These are phyloP conservation scores for Corynespora cassiicola DNA, from an alignment of 2,329 filamentous ascomycete species.

Conservation along the genomic window DNA sequence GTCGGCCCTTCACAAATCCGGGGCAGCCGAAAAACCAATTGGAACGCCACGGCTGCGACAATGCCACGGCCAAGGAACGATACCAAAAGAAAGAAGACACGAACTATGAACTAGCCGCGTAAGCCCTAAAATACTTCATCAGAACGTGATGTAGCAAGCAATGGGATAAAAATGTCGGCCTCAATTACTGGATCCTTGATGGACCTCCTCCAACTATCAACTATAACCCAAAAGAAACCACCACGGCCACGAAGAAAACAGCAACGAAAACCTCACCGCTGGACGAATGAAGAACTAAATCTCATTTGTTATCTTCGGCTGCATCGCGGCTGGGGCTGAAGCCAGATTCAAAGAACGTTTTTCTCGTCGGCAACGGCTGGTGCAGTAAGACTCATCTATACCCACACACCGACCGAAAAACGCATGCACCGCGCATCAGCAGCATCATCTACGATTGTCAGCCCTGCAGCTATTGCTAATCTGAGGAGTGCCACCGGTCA, in stretches of 20 bases:
- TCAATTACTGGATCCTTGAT: conserved; percentile 1
- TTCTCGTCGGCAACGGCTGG: neutral
- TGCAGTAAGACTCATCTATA: neutral
- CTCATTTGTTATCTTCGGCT: conserved; percentile 5
- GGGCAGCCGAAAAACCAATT: no score
- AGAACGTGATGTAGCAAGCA: conserved; percentile 1
- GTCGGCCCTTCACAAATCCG: no score
- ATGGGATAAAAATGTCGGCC: conserved; percentile 3
- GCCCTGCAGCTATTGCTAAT: no score
- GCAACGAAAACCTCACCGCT: conserved; percentile 1
- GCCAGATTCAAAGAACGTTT: conserved; percentile 4
- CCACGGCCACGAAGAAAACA: conserved; percentile 2
- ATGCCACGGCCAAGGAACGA: no score
- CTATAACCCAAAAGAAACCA: conserved; percentile 1
- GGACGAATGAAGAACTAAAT: conserved; percentile 5
- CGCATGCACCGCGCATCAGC: conserved; percentile 2
- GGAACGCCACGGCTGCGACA: no score
- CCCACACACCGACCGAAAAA: conserved; percentile 1
- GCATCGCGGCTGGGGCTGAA: conserved; percentile 2
- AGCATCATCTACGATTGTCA: conserved; percentile 1
- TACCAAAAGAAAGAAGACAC: no score
- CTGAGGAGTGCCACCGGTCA: no score
- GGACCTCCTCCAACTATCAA: conserved; percentile 2
- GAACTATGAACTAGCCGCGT: neutral
- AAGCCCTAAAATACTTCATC: neutral